Base-by-base conservation (phyloP, 2,329 filamentous ascomycete species). In the Onygena corvina region DNA sequence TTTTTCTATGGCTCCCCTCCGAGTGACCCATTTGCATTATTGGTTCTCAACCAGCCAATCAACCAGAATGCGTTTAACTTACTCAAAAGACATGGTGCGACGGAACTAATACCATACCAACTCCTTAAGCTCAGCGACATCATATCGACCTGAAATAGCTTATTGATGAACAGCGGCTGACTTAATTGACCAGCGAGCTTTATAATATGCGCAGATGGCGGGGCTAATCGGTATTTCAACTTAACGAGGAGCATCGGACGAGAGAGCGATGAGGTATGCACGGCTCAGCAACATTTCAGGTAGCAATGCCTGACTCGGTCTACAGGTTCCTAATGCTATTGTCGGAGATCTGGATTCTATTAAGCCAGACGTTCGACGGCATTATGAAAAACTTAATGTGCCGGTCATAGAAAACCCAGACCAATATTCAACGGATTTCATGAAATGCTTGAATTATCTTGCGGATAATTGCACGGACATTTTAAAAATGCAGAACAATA, bases 341-440 rank as follows among this genome's bases (percentile, higher is more conserved):
- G 80, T 94, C 57, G 92, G 92, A 42, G 92, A 98, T 63, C 75
- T 98, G 7, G 92, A 98, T 68, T 95, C 90, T 3, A 71, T 96
- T 14, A 69, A 69, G 2, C 71, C 77, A 7, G 67, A 77, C 9
- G 76, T 84, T 8, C 73, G 74, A 47, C 59, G 73, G n/a, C 83
- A 84, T 66, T 94, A 89, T 67, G 71, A 75, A 29, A 68, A 71
- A 18, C 72, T 75, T 47, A 64, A 72, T 23, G 76, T 86, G 1
- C 61, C 72, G 9, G 72, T 96, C 48, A 74, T 86, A 55, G 71
- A 80, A 57, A 80, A 90, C 54, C 64, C 73, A n/a, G 86, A 93
- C 61, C 86, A 96, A 65, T 78, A 93, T 58, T 84, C 82, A 16
- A 94, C 92, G 23, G 92, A 98, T 65, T 94, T 96, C 58, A 81